Conservation (phyloP, 257 asterid species). For the Jaltomata sinuosa region DNA sequence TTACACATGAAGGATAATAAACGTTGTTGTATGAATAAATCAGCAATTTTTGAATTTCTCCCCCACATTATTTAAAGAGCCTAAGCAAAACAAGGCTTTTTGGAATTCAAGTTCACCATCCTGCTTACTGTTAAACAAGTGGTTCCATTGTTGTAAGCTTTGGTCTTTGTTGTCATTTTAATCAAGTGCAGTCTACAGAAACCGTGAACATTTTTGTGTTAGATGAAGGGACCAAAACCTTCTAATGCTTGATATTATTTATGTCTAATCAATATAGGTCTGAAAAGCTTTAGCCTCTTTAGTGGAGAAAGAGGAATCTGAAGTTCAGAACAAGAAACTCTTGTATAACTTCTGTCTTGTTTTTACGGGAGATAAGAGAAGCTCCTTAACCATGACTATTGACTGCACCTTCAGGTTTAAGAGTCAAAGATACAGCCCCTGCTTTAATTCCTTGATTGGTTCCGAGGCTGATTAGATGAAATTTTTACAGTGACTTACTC, state of each 20-base stretch:
- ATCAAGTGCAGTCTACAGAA: not conserved
- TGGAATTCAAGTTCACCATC: not conserved
- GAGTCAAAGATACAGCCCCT: not conserved
- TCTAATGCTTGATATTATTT: not conserved
- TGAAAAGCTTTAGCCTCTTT: not conserved
- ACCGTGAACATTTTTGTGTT: not conserved
- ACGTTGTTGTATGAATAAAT: not conserved
- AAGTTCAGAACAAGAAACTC: not conserved
- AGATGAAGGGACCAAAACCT: not conserved
- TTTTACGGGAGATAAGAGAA: not conserved
- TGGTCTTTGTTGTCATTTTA: not conserved
- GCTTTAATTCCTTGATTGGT: not conserved
- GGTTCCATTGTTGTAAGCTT: not conserved
- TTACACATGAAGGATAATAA: not conserved
- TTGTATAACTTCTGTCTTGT: not conserved
- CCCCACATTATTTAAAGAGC: not conserved
- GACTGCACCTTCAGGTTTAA: not conserved
- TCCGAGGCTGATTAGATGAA: not conserved
- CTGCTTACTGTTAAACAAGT: not conserved
- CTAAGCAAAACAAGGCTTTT: not conserved
- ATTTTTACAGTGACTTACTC: not conserved
- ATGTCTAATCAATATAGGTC: not conserved
- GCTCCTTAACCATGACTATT: not conserved
- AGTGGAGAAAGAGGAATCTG: not conserved
- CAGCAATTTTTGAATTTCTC: not conserved